These are phyloP conservation scores for Apiospora saccharicola DNA, from an alignment of 2,329 filamentous ascomycete species.

Conservation along the genomic window DNA sequence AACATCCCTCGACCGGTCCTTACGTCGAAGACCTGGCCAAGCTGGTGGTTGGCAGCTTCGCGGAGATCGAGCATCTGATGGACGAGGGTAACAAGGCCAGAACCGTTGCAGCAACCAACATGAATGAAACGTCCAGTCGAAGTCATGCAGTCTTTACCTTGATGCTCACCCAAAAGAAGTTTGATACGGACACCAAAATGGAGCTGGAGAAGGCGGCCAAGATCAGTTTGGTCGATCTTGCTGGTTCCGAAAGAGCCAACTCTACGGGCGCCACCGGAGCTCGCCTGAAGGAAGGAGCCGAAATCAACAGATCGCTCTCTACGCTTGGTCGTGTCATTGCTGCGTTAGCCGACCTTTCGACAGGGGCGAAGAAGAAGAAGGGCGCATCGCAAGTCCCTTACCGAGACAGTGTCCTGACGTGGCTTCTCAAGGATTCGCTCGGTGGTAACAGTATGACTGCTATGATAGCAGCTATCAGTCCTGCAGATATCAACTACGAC, in stretches of 20 bases:
- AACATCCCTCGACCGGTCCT: constrained; percentile 95
- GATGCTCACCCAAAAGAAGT: constrained; percentile 91
- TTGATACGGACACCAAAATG: constrained; percentile 93
- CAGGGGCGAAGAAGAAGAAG: constrained; percentile 82
- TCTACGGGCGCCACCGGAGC: constrained; percentile 97
- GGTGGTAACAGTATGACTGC: constrained; percentile 99
- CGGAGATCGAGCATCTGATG: constrained; percentile 97
- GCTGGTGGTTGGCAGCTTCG: constrained; percentile 88
- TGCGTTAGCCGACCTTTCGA: constrained; percentile 88
- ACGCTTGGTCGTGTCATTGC: constrained; percentile 98
- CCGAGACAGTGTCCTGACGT: constrained; percentile 94
- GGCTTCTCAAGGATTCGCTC: constrained; percentile 94
- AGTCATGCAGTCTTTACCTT: constrained; percentile 98
- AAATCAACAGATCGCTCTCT: constrained; percentile 96
- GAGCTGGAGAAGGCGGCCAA: constrained; percentile 97
- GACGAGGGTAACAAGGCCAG: constrained; percentile 98
- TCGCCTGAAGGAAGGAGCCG: constrained; percentile 93
- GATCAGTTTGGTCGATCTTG: constrained; percentile 97
- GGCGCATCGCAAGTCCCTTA: constrained; percentile 84
- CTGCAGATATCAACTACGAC: constrained; percentile 98
- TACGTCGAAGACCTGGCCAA: constrained; percentile 99
- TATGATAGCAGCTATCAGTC: constrained; percentile 99
- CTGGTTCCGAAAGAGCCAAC: constrained; percentile 95
- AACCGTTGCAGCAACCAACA: constrained; percentile 98
- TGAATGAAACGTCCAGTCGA: constrained; percentile 99